Evolutionary conservation across 768 basidiomycete genomes (phyloP), one percentile per base, ranked within the genome.

Genomic region (Lentinula guzmanii): DNA sequence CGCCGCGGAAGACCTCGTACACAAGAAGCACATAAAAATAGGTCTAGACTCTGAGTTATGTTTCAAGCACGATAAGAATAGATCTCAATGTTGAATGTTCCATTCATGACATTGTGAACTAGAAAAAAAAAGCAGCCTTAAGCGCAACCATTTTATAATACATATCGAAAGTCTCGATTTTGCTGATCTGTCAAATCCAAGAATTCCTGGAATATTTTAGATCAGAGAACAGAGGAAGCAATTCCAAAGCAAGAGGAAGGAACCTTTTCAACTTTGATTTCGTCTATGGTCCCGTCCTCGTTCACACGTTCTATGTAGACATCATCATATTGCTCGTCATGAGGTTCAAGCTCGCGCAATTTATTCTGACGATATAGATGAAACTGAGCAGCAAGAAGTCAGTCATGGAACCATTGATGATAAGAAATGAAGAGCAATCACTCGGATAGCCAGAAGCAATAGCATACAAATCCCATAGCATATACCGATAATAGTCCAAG

Each of bases 401-500:
- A 8, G 10, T 34, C 42, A 18, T 21, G 31, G 24, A 24, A 18
- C 7, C 41, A 31, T 35, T 18, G 37, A 35, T 18, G 11, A 28
- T 8, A 9, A 45, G 18, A 16, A n/a, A 8, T 21, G 24, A 35
- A 37, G 34, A 50, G 34, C 7, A 59, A 31, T 6, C 6, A 59
- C 58, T 31, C 48, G 58, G 43, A 59, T 59, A 9, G 33, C 35
- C 33, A 53, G 24, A 18, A 78, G 62, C 11, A 77, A 58, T 8
- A 75, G 18, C 52, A 86, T 84, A 70, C 86, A 86, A 33, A 69
- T 62, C 10, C 75, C 63, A 68, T 87, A 86, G 72, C 86, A 88
- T 56, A 85, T 69, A 2, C 86, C 83, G 60, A 92, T 91, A 65
- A 92, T 79, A 57, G 81, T 81, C 91, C 91, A 93, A 2, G 90